Evolutionary conservation across 2,329 filamentous ascomycete species (phyloP), one percentile per base, ranked within the genome.

Genomic region (Byssoonygena ceratinophila): DNA sequence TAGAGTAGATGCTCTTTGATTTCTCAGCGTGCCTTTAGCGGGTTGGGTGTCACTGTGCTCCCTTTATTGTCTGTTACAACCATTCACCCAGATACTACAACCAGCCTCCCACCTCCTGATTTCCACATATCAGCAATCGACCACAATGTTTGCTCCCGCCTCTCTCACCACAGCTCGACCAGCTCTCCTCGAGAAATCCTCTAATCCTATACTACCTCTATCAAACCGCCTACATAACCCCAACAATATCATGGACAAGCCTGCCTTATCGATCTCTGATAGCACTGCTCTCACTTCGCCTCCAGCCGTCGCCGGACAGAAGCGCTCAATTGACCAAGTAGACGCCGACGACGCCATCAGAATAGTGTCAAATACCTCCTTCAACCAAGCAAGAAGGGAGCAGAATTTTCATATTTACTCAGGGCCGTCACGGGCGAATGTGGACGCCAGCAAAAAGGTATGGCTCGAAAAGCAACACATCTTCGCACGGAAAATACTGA

Each of bases 191-290:
- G 68, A 71, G 53, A 71, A 70, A 58, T 64, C 66, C 53, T 55
- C 64, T 59, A 71, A 71, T 67, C 65, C 68, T 64, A 68, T 64
- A 56, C 56, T 69, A 41, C 66, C 67, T 27, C 65, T 65, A 23
- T 61, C 61, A 49, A 55, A 49, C 50, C 59, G 54, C 46, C 5
- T 20, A 3, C 20, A 37, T 14, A n/a, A n/a, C 12, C 29, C 41
- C n/a, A 12, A 27, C 18, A 39, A 14, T 31, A 22, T 25, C 4
- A 36, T 45, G 22, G 14, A 45, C 20, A 45, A 44, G 31, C 11
- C 31, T 8, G 7, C 18, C 12, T 45, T n/a, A 20, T 11, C 27
- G 8, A 4, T 34, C 11, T 18, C 8, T 22, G 25, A 14, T n/a
- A 27, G 20, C 4, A n/a, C 20, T 16, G 6, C 25, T 9, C 16